Conservation (phyloP, 495 filamentous ascomycete species). For the Staphylotrichum tortipilum region DNA sequence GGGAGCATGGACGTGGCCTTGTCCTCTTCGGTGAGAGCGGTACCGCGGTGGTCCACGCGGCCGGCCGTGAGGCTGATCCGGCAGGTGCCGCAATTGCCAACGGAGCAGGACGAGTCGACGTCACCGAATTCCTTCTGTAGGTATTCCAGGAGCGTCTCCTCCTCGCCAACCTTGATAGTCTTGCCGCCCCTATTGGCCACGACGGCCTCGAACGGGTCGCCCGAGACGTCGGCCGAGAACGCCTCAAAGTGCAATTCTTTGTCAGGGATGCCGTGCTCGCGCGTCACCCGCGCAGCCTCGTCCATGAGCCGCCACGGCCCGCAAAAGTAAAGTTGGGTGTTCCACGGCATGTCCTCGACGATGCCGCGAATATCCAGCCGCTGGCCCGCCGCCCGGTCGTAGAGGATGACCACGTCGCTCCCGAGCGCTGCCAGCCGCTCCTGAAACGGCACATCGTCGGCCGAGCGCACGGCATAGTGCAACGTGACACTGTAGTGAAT, state of each 20-base stretch:
- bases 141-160: slow-evolving; percentile 39
- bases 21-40: slow-evolving; percentile 37
- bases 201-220: slow-evolving; percentile 48
- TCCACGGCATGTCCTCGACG: slow-evolving; percentile 33
- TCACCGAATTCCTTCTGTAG: slow-evolving; percentile 32
- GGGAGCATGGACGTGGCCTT: slow-evolving; percentile 35
- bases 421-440: slow-evolving; percentile 28
- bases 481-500: slow-evolving; percentile 38
- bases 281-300: slow-evolving; percentile 30
- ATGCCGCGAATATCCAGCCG: slow-evolving; percentile 39
- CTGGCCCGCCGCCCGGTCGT: slow-evolving; percentile 39
- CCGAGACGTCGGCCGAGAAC: slow-evolving; percentile 41
- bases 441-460: slow-evolving; percentile 39
- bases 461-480: slow-evolving; percentile 42
- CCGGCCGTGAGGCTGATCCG: slow-evolving; percentile 40
- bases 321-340: slow-evolving; percentile 46
- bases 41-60: slow-evolving; percentile 46
- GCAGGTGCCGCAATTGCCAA: slow-evolving; percentile 55
- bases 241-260: slow-evolving; percentile 48
- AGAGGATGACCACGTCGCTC: slow-evolving; percentile 30
- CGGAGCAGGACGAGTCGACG: slow-evolving; percentile 45
- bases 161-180: slow-evolving; percentile 29
- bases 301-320: slow-evolving; percentile 46
- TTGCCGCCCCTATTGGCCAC: slow-evolving; percentile 26
- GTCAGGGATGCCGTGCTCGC: slow-evolving; percentile 28